A percentile compares a stretch with the other conserved stretches of the same genome.
Conservation (phyloP, 257 asterid species). For the Primulina huaijiensis region DNA sequence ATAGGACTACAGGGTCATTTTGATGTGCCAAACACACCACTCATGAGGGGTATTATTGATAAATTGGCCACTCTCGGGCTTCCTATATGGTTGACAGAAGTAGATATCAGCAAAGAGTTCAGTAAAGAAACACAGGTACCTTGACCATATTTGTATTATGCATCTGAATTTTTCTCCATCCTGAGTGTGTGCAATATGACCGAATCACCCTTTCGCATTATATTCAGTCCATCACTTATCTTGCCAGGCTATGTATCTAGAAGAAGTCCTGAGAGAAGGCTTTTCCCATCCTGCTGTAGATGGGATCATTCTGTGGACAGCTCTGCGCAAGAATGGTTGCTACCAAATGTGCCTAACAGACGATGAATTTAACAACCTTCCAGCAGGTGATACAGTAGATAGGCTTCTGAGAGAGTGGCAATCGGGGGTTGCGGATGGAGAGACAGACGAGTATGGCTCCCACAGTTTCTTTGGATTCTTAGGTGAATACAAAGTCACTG, state of each 20-base stretch:
- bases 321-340: slow-evolving; percentile 40
- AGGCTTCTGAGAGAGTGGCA: slow-evolving; percentile 52
- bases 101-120: slow-evolving; percentile 40
- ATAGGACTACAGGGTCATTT: slow-evolving; percentile 54
- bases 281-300: slow-evolving; percentile 52
- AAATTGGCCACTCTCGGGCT: slow-evolving; percentile 47
- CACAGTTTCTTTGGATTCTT: slow-evolving; percentile 45
- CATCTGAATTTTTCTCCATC: neutral
- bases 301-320: slow-evolving; percentile 58
- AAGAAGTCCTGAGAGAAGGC: slow-evolving; percentile 49
- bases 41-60: slow-evolving; percentile 46
- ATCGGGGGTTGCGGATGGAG: slow-evolving; percentile 37
- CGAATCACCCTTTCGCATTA: neutral
- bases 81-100: slow-evolving; percentile 54
- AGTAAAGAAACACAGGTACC: slow-evolving; percentile 27
- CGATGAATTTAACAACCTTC: slow-evolving; percentile 40
- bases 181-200: neutral
- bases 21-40: slow-evolving; percentile 41
- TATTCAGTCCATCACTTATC: neutral
- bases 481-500: slow-evolving; percentile 47
- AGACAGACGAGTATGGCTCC: slow-evolving; percentile 44
- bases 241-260: slow-evolving; percentile 44
- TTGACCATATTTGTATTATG: neutral
- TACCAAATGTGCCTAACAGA: slow-evolving; percentile 65
- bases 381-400: slow-evolving; percentile 51